Percentiles rank a stretch among this genome's conserved stretches.
These are phyloP conservation scores for Anisodus acutangulus DNA, from an alignment of 257 asterid genomes.

Conservation along the genomic window DNA sequence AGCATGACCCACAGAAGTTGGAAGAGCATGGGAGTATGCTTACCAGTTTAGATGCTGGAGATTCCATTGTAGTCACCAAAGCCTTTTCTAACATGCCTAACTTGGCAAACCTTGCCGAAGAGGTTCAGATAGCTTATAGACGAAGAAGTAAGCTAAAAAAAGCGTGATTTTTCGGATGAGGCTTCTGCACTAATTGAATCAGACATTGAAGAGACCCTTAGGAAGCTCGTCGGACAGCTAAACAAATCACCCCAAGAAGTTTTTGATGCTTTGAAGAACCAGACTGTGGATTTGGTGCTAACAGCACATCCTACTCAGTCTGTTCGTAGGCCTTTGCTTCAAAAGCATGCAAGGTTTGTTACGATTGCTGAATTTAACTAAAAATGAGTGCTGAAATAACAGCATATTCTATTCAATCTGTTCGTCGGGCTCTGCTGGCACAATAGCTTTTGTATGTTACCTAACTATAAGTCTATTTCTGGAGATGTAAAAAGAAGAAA, in stretches of 20 bases:
- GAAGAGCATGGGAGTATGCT: slow-evolving; percentile 92
- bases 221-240: slow-evolving; percentile 81
- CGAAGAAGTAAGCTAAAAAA: slow-evolving; percentile 79
- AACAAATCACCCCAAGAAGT: slow-evolving; percentile 81
- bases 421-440: background rate
- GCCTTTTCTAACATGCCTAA: slow-evolving; percentile 94
- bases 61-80: slow-evolving; percentile 86
- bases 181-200: slow-evolving; percentile 94
- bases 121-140: slow-evolving; percentile 96
- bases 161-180: slow-evolving; percentile 82
- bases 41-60: slow-evolving; percentile 95
- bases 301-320: slow-evolving; percentile 98
- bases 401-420: slow-evolving; percentile 1
- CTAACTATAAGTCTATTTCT: background rate
- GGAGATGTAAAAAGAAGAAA: background rate
- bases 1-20: slow-evolving; percentile 66
- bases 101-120: slow-evolving; percentile 94
- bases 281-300: slow-evolving; percentile 81
- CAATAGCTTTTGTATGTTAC: background rate
- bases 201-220: slow-evolving; percentile 87
- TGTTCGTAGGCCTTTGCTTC: slow-evolving; percentile 93
- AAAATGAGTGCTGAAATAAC: background rate
- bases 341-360: slow-evolving; percentile 86
- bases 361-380: background rate
- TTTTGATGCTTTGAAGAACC: slow-evolving; percentile 89